Percentiles rank a stretch among this genome's conserved stretches.
These are phyloP conservation scores for Stagonosporopsis chrysanthemi DNA, from an alignment of 2,329 filamentous ascomycete genomes.

Conservation along the genomic window DNA sequence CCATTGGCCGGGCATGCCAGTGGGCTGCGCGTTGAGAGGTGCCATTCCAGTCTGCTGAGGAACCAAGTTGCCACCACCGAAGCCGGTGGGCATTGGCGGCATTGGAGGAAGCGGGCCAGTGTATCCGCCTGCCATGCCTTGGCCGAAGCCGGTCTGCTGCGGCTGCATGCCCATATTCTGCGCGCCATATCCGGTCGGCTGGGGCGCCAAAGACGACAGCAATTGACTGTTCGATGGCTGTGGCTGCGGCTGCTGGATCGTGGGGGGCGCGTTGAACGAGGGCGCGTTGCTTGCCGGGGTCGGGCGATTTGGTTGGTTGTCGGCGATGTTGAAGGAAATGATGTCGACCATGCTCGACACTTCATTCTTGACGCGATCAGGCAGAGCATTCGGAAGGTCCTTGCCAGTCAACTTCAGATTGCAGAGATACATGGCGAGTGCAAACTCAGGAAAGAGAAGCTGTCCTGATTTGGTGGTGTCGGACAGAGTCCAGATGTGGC, in stretches of 20 bases:
- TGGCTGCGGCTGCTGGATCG: slow-evolving; percentile 60
- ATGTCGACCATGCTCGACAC: slow-evolving; percentile 99
- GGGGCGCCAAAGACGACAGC: slow-evolving; percentile 63
- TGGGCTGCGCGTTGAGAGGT: slow-evolving; percentile 88
- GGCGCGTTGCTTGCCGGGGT: slow-evolving; percentile 70
- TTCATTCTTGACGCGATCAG: slow-evolving; percentile 90
- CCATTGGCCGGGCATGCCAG: slow-evolving; percentile 93
- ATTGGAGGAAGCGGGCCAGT: slow-evolving; percentile 80
- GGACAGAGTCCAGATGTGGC: slow-evolving; percentile 92
- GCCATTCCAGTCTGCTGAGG: slow-evolving; percentile 69
- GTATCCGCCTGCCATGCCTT: slow-evolving; percentile 79
- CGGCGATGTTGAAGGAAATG: slow-evolving; percentile 90
- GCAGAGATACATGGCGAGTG: slow-evolving; percentile 97
- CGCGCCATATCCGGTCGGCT: slow-evolving; percentile 64
- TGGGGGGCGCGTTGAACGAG: slow-evolving; percentile 69
- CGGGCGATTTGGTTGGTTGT: slow-evolving; percentile 67
- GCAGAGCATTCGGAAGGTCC: slow-evolving; percentile 74
- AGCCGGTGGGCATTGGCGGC: slow-evolving; percentile 74
- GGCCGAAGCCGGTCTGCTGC: slow-evolving; percentile 63
- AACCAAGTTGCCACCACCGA: slow-evolving; percentile 57
- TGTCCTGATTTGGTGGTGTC: slow-evolving; percentile 97
- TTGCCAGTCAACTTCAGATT: slow-evolving; percentile 92
- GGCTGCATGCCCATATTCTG: slow-evolving; percentile 64
- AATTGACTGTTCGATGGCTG: slow-evolving; percentile 74
- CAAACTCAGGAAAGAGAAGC: slow-evolving; percentile 96